phyloP scores from a whole-genome alignment of 2,329 filamentous ascomycete species.

The Neonectria coccinea region DNA sequence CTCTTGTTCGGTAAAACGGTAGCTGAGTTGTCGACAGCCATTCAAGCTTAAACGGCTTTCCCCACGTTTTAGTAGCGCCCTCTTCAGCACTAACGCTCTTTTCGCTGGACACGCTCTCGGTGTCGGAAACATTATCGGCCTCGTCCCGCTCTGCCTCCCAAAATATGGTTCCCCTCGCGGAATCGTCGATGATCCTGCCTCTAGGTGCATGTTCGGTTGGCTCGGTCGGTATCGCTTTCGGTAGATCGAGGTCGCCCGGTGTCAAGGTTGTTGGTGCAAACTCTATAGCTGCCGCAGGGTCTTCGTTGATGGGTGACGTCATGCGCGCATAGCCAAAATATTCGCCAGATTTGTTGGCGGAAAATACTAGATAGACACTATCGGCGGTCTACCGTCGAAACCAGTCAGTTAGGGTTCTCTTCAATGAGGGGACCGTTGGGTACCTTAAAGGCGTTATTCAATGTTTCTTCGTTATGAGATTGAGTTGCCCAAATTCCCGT shows the following conservation, averaged over 20 bases:
- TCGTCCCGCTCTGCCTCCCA: constrained; percentile 85
- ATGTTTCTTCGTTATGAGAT: constrained; percentile 85
- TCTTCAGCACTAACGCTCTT: constrained; percentile 58
- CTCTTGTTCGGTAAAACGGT: constrained; percentile 89
- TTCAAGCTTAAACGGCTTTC: constrained; percentile 90
- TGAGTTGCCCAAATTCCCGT: constrained; percentile 96
- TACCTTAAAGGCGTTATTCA: constrained; percentile 88
- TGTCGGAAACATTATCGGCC: constrained; percentile 58
- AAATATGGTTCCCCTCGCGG: constrained; percentile 93
- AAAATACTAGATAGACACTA: constrained; percentile 92
- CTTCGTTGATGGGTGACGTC: constrained; percentile 84
- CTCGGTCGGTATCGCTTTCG: constrained; percentile 83
- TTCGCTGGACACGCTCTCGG: constrained; percentile 54
- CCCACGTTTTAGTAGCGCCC: constrained; percentile 75
- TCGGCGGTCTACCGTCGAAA: constrained; percentile 71
- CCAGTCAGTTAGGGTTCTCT: constrained; percentile 12
- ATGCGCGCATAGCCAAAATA: constrained; percentile 97
- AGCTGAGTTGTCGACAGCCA: constrained; percentile 88
- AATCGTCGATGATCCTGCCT: constrained; percentile 92
- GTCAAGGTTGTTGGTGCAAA: constrained; percentile 75
- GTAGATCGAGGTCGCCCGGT: constrained; percentile 71
- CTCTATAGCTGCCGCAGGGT: constrained; percentile 75
- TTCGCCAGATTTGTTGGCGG: constrained; percentile 96
- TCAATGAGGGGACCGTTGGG: constrained; percentile 37
- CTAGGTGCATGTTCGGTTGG: constrained; percentile 82